phyloP scores from a whole-genome alignment of 2,329 filamentous ascomycete genomes.

The Coniochaeta pulveracea region DNA sequence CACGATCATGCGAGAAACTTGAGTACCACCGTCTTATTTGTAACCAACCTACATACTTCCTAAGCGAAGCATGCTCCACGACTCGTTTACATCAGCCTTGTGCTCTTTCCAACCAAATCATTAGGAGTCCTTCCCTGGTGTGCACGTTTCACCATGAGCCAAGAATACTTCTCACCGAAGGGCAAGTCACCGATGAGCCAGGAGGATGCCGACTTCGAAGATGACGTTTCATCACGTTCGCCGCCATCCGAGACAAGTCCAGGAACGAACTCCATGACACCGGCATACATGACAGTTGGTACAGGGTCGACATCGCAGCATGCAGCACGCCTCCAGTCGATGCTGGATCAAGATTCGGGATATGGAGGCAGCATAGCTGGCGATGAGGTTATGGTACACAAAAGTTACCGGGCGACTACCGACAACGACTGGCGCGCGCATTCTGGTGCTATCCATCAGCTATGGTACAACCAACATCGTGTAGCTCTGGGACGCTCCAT shows the following conservation, averaged over 20 bases:
- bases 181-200: constrained; percentile 32
- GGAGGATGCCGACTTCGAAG: constrained; percentile 16
- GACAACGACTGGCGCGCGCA: constrained; percentile 58
- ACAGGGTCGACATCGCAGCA: constrained; percentile 71
- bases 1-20: no score
- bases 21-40: no score
- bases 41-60: no score
- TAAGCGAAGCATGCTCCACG: no score
- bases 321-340: constrained; percentile 66
- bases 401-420: constrained; percentile 19
- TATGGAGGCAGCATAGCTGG: constrained; percentile 73
- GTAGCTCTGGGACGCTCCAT: constrained; percentile 81
- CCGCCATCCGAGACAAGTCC: constrained; percentile 4
- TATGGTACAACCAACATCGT: constrained; percentile 90
- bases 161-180: constrained; percentile 45
- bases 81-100: no score
- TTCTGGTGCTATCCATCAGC: constrained; percentile 78
- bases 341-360: constrained; percentile 81
- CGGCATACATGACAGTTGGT: constrained; percentile 74
- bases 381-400: constrained; percentile 23
- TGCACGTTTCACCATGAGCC: constrained; percentile 35
- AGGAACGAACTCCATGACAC: constrained; percentile 13
- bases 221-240: constrained; percentile 6
- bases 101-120: no score
- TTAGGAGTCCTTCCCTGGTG: no score